Percentiles rank a stretch among this genome's conserved stretches.
Evolutionary conservation across 257 asterid species (phyloP).

Genomic region (Misopates orontium): DNA sequence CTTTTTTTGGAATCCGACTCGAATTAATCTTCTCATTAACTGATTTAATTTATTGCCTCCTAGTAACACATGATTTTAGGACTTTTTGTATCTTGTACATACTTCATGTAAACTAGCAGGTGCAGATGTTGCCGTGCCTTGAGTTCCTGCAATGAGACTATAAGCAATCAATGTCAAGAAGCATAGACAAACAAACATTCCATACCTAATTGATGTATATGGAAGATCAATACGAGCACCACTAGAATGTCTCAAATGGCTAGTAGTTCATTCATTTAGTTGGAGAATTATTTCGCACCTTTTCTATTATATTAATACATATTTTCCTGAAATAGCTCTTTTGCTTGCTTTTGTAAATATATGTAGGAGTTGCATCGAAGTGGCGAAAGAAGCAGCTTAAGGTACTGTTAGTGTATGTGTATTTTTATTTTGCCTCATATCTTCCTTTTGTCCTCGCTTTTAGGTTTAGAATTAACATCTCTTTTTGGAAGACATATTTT

Average conservation of each 20-base stretch:
- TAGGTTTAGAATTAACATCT: neutral
- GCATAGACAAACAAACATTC: too few species aligned
- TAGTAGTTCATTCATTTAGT: neutral
- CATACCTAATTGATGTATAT: neutral
- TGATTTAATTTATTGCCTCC: too few species aligned
- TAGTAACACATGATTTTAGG: too few species aligned
- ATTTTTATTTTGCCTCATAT: neutral
- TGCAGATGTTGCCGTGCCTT: too few species aligned
- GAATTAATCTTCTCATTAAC: too few species aligned
- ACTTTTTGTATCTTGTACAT: too few species aligned
- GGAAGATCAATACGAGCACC: conserved; percentile 2
- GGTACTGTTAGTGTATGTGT: neutral
- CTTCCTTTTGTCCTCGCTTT: neutral
- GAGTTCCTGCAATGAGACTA: too few species aligned
- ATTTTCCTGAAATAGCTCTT: neutral
- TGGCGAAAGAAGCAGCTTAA: neutral
- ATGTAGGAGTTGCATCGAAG: neutral
- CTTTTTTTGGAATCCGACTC: too few species aligned
- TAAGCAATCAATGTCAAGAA: too few species aligned
- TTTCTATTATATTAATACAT: neutral
- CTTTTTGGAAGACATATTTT: conserved; percentile 15
- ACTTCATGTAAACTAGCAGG: too few species aligned
- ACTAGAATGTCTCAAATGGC: conserved; percentile 12
- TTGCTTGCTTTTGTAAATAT: neutral
- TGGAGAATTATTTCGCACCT: conserved; percentile 2